Evolutionary conservation across 140 eudicot genomes (phyloP).

Genomic region (Bidens hawaiensis): DNA sequence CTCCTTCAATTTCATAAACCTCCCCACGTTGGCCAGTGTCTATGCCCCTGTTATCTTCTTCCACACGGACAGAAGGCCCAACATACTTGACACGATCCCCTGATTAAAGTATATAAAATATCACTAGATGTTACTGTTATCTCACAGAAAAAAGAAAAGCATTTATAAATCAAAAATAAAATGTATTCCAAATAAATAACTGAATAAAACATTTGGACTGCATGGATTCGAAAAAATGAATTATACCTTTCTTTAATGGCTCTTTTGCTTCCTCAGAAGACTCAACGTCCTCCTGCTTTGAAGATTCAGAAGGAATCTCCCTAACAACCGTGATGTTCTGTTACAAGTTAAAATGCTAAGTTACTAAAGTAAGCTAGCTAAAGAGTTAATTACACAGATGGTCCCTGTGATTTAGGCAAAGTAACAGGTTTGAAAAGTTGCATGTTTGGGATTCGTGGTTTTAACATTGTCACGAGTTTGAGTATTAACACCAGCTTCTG

Average conservation of each 20-base stretch:
- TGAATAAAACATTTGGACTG: background rate
- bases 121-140: background rate
- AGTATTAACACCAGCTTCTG: too few species aligned
- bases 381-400: too few species aligned
- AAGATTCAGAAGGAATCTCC: constrained; percentile 58
- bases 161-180: background rate
- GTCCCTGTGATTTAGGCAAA: too few species aligned
- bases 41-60: constrained; percentile 78
- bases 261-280: constrained; percentile 46
- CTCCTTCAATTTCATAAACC: constrained; percentile 76
- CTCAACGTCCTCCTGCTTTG: constrained; percentile 46
- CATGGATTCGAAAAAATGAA: background rate
- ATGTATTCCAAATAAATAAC: background rate
- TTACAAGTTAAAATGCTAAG: constrained; percentile 9
- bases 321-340: constrained; percentile 78
- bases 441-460: too few species aligned
- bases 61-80: constrained; percentile 51
- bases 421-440: too few species aligned
- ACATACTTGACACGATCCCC: constrained; percentile 94
- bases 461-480: too few species aligned
- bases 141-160: background rate
- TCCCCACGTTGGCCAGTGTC: constrained; percentile 85
- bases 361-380: background rate
- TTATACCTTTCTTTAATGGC: constrained; percentile 73
- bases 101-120: constrained; percentile 25